Base-by-base conservation (phyloP, 768 basidiomycete genomes). In the Postia placenta region DNA sequence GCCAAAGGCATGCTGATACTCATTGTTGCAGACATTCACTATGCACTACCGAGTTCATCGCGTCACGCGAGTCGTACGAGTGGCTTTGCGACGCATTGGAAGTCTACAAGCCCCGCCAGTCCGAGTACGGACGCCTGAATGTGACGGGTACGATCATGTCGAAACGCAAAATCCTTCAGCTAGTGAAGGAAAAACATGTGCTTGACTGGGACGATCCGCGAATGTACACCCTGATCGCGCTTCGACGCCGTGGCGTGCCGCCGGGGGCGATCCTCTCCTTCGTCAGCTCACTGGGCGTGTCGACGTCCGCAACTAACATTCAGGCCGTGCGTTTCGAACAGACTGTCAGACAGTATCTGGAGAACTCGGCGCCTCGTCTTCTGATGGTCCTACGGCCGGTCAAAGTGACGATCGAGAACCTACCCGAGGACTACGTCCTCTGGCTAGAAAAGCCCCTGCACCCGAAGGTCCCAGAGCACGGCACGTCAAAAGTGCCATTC, bases 71-170 rank as follows among this genome's bases (percentile, higher is more conserved):
- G 62, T 96, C 96, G 0, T 98, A 99, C 65, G 96, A 99, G 61
- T 99, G 96, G 96, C 79, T 99, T 11, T 99, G 96, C 60, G 95
- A 99, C 63, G 92, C 90, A 2, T 74, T 98, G n/a, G 90, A 89
- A 53, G 86, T 98, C 2, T 99, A 98, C 76, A 96, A 93, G 65
- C 94, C 96, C 19, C 84, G 83, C 49, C 96, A 99, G 69, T 94
- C 92, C 41, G 96, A 99, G 65, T 98, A 91, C 59, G 96, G 96
- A 19, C 81, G 96, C 47, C 75, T 98, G 41, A 92, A 84, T 60
- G 66, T 99, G 40, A 89, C 95, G 53, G 96, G 96, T 25, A 94
- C 94, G 15, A 83, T 99, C 66, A 92, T 87, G 74, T 97, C 94
- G 2, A 99, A 99, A 68, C 87, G 96, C 17, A 98, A 97, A 67